Evolutionary conservation across 2,329 filamentous ascomycete species (phyloP).

Genomic region (Colletotrichum costaricense): DNA sequence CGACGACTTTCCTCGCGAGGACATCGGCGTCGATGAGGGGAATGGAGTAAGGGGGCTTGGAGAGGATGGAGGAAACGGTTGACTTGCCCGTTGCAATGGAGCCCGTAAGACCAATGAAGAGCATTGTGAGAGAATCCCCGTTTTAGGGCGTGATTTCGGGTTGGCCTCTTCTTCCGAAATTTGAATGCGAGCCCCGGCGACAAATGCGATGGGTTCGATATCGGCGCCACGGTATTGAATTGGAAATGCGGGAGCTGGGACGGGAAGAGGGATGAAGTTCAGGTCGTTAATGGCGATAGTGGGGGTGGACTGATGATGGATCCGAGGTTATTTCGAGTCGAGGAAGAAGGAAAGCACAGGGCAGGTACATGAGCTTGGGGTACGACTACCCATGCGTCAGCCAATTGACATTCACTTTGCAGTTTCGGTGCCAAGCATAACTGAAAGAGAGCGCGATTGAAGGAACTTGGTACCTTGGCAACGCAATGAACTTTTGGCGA

Average conservation of each 20-base stretch:
- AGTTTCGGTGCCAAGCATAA: background rate
- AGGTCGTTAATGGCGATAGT: background rate
- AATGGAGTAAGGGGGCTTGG: constrained; percentile 82
- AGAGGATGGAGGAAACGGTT: constrained; percentile 88
- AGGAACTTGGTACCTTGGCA: background rate
- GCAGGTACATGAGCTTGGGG: background rate
- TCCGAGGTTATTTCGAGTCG: background rate
- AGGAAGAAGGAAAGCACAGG: background rate
- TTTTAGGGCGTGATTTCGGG: background rate
- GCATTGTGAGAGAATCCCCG: constrained; percentile 66
- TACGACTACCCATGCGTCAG: background rate
- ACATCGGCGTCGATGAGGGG: constrained; percentile 95
- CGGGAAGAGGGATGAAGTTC: background rate
- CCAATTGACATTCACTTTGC: background rate
- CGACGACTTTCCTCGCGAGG: constrained; percentile 91
- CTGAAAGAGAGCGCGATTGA: background rate
- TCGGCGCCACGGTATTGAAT: background rate
- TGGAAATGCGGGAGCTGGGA: background rate
- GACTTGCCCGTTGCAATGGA: constrained; percentile 99
- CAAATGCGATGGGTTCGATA: background rate
- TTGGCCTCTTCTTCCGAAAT: background rate
- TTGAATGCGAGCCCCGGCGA: background rate
- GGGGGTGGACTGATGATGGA: background rate
- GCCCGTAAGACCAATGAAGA: constrained; percentile 94
- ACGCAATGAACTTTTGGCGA: background rate